A percentile compares a stretch with the other conserved stretches of the same genome.
Evolutionary conservation across 2,329 filamentous ascomycete species (phyloP).

Genomic region (Aspergillus nomiae): DNA sequence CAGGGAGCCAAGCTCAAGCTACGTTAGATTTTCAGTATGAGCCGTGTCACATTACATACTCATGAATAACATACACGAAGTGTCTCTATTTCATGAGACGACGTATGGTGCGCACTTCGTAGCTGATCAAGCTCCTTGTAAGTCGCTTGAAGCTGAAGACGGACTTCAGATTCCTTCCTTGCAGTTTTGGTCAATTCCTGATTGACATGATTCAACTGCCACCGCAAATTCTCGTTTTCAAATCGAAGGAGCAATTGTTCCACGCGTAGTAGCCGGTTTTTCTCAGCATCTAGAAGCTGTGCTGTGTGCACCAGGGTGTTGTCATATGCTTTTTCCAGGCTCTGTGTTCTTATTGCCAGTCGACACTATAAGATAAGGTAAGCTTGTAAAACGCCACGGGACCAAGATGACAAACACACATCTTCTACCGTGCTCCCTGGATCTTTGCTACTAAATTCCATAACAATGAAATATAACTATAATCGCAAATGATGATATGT

Average conservation of each 20-base stretch:
- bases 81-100: slow-evolving; percentile 57
- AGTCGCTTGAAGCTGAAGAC: slow-evolving; percentile 52
- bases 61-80: slow-evolving; percentile 50
- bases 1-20: slow-evolving; percentile 73
- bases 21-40: slow-evolving; percentile 21
- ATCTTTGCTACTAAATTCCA: slow-evolving; percentile 11
- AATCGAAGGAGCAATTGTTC: slow-evolving; percentile 72
- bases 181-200: slow-evolving; percentile 55
- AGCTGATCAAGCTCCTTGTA: slow-evolving; percentile 47
- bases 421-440: slow-evolving; percentile 22
- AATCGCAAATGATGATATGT: not conserved
- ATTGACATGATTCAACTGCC: slow-evolving; percentile 61
- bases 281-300: slow-evolving; percentile 73
- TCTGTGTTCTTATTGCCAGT: slow-evolving; percentile 54
- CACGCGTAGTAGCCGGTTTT: slow-evolving; percentile 68
- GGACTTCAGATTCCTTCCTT: slow-evolving; percentile 43
- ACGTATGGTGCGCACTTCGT: slow-evolving; percentile 43
- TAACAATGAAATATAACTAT: slow-evolving; percentile 5
- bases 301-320: slow-evolving; percentile 65
- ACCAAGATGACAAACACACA: slow-evolving; percentile 21
- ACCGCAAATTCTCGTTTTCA: slow-evolving; percentile 69
- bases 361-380: slow-evolving; percentile 31
- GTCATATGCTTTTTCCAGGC: slow-evolving; percentile 71
- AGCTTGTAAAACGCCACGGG: slow-evolving; percentile 6
- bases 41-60: not conserved